Base-by-base conservation (phyloP, 75 land plant genomes). In the Pseudotsuga menziesii region DNA sequence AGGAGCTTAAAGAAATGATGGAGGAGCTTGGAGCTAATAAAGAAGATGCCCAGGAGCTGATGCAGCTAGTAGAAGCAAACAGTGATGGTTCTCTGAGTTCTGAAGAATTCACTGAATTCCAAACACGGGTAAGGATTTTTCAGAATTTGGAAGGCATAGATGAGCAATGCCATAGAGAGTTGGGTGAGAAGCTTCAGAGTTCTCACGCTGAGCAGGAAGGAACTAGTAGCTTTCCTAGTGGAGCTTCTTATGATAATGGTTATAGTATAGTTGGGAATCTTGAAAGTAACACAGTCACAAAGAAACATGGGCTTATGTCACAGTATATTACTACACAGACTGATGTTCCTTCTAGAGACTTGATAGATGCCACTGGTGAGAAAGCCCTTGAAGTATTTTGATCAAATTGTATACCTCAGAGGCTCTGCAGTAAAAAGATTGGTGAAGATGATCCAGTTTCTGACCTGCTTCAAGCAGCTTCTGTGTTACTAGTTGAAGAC, bases 11-110 rank as follows among this genome's bases (percentile, higher is more conserved):
- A 63, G 94, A 97, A 77, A 89, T 97, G 2, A 88, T 97, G 84
- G 91, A 88, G 74, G 98, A 97, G 63, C 88, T 97, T 56, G 99
- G 99, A 83, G 99, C 91, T 55, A 92, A 88, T 59, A 82, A 86
- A 26, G 85, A 89, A 22, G 99, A 97, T 82, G 93, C 98, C 0
- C 75, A 78, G 35, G 95, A 97, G 66, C 84, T 97, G 75, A 91
- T 97, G 98, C 90, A 87, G 75, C 89, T 94, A 55, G 89, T 97
- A 41, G 99, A 97, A 83, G 77, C 92, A 60, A 94, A 97, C 74
- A 90, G 88, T 79, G 98, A 97, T 84, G 99, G 99, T 23, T 91
- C 95, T 79, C 90, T 97, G 32, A 90, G 91, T 78, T 85, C 91
- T 39, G 91, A 92, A 76, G 99, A 97, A 72, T 97, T 97, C 70